Evolutionary conservation across 352 stramenopile species (phyloP).

Genomic region (Phytopythium delawarense): DNA sequence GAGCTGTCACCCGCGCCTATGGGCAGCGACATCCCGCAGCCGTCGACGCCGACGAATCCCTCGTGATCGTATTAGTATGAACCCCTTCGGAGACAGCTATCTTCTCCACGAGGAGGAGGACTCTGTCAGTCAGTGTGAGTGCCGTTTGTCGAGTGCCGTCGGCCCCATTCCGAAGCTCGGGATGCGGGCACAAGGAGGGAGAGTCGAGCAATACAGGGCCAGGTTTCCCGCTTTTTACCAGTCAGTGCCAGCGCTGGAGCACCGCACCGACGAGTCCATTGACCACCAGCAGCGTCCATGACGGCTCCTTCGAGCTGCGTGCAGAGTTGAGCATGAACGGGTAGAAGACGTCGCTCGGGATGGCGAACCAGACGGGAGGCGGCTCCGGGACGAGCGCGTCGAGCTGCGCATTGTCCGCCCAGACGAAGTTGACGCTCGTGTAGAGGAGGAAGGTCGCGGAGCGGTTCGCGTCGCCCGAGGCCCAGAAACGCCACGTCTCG

Average conservation of each 20-base stretch:
- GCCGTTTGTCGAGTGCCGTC: constrained; percentile 1
- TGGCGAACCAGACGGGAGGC: constrained; percentile 48
- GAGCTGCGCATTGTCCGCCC: constrained; percentile 12
- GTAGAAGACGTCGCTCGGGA: constrained; percentile 49
- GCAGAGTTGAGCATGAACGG: constrained; percentile 31
- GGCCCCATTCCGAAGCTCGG: neutral
- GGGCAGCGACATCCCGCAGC: neutral
- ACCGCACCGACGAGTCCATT: neutral
- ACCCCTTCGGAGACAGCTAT: neutral
- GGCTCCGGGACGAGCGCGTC: constrained; percentile 31
- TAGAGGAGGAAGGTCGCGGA: constrained; percentile 24
- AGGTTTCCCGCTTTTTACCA: neutral
- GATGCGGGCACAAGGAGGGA: neutral
- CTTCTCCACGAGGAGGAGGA: neutral
- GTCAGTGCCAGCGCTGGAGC: neutral
- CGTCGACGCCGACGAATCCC: constrained; percentile 4
- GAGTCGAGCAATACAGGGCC: constrained; percentile 5
- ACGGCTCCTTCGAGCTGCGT: neutral
- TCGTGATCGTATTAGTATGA: constrained; percentile 12
- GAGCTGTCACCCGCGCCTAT: constrained; percentile 13
- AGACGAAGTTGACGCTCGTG: constrained; percentile 31
- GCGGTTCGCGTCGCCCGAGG: constrained; percentile 5
- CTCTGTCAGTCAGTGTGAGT: constrained; percentile 3
- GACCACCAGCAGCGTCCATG: neutral
- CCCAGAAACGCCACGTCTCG: constrained; percentile 36